Percentiles rank a stretch among this genome's conserved stretches.
Evolutionary conservation across 129 eudicot genomes (phyloP).

Genomic region (Logfia minima): DNA sequence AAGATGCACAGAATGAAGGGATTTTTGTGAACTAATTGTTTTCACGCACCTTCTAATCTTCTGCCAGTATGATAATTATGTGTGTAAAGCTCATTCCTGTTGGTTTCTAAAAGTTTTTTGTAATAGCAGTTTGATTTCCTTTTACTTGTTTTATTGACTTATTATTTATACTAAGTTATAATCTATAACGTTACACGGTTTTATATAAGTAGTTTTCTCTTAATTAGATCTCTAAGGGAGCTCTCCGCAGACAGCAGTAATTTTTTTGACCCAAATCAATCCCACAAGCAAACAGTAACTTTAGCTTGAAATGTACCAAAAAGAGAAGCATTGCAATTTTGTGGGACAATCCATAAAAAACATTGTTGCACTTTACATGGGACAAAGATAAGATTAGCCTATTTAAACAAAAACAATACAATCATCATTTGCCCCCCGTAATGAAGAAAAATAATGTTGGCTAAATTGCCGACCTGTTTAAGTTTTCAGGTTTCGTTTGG

Average conservation of each 20-base stretch:
- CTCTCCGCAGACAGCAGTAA: conserved; percentile 3
- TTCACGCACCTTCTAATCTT: conserved; percentile 15
- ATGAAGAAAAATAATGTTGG: too few relatives aligned
- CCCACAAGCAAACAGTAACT: conserved; percentile 9
- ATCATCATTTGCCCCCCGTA: too few relatives aligned
- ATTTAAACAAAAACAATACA: not conserved
- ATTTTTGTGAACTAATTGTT: conserved; percentile 2
- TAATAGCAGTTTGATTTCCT: not conserved
- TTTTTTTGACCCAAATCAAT: not conserved
- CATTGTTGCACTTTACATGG: not conserved
- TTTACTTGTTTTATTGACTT: not conserved
- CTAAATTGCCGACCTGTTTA: not conserved
- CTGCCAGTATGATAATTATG: not conserved
- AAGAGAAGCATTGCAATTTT: not conserved
- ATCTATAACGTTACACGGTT: not conserved
- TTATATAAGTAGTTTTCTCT: not conserved
- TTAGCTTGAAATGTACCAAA: conserved; percentile 9
- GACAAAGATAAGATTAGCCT: not conserved
- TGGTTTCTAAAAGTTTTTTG: not conserved
- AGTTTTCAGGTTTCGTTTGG: too few relatives aligned
- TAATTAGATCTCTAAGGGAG: not conserved
- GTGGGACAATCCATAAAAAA: conserved; percentile 1
- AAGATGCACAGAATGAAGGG: conserved; percentile 16
- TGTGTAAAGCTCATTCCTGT: conserved; percentile 18
- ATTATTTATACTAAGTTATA: not conserved